Base-by-base conservation (phyloP, 306 rosid genomes). In the Senna tora region DNA sequence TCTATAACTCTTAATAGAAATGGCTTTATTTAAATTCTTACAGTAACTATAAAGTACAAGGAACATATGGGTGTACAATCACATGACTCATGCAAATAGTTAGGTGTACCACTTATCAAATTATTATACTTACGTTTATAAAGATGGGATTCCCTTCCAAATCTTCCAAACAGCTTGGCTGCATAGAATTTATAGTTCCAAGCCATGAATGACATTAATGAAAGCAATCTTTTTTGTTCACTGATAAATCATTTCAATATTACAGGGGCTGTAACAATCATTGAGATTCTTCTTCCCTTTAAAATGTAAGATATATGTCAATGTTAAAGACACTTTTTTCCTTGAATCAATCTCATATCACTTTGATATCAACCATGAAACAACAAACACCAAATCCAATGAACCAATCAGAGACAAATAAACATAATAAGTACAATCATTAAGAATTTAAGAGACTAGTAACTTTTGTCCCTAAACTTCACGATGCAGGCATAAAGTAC, bases 151-250 rank as follows among this genome's bases (percentile, higher is more conserved):
- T 42, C 49, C 47, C 56, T 9, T 61, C 32, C 17, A 47, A 63
- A 55, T 32, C 47, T 64, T 34, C 51, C 60, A 22, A 3, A 36
- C 25, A 25, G 67, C 52, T n/a, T 41, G 47, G 71, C 64, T 22
- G 16, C 42, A 59, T 54, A 45, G 60, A 47, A 21, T 19, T 56
- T 21, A 15, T 22, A 38, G 45, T 47, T 80, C 30, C 46, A 50
- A 20, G 38, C 65, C 74, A 16, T 56, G 51, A 70, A 63, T 62
- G 49, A 30, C 75, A 64, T 75, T 53, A 64, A 69, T 64, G 45
- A 13, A 25, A 75, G 32, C 67, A 22, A 36, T 20, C 9, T 62
- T 38, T 77, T 77, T 7, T 61, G 41, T 42, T 43, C 61, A 21
- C 21, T 10, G 77, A 34, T 49, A 38, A 52, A 33, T 43, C 34